phyloP scores from a whole-genome alignment of 2,329 filamentous ascomycete genomes.

The Ascochyta rabiei region DNA sequence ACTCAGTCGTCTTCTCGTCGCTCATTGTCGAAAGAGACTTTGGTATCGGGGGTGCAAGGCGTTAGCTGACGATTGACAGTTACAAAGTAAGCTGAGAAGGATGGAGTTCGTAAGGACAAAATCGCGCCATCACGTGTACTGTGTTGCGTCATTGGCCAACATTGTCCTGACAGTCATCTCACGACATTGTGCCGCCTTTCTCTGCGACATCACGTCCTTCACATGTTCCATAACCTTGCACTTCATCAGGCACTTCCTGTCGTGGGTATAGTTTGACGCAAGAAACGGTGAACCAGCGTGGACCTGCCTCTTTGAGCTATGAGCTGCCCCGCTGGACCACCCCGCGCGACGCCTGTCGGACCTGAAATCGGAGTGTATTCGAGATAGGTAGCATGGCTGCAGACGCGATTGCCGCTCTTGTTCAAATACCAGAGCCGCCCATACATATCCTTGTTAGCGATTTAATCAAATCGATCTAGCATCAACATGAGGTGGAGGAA shows the following conservation, averaged over 20 bases:
- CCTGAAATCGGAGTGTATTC: conserved; percentile 3
- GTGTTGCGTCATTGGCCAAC: conserved; percentile 5
- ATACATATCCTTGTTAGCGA: not conserved
- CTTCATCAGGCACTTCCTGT: not conserved
- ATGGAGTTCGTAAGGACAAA: not conserved
- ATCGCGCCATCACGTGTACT: not conserved
- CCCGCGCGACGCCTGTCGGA: conserved; percentile 11
- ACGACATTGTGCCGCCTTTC: not conserved
- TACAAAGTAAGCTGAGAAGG: not conserved
- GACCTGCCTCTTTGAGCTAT: conserved; percentile 12
- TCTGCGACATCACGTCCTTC: not conserved
- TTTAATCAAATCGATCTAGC: not conserved
- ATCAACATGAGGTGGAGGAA: conserved; percentile 9
- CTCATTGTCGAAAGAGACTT: conserved; percentile 22
- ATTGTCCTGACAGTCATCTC: not conserved
- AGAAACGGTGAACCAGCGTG: conserved; percentile 1
- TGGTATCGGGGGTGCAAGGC: not conserved
- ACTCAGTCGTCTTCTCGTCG: conserved; percentile 59
- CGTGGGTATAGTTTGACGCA: not conserved
- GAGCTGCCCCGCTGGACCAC: conserved; percentile 12
- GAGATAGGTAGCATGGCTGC: conserved; percentile 7
- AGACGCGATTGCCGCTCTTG: conserved; percentile 15
- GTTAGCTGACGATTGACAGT: not conserved
- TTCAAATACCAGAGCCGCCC: conserved; percentile 6
- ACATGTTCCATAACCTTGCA: not conserved